A percentile compares a stretch with the other conserved stretches of the same genome.
phyloP scores from a whole-genome alignment of 148 eudicot species.

The Cornus suecica region DNA sequence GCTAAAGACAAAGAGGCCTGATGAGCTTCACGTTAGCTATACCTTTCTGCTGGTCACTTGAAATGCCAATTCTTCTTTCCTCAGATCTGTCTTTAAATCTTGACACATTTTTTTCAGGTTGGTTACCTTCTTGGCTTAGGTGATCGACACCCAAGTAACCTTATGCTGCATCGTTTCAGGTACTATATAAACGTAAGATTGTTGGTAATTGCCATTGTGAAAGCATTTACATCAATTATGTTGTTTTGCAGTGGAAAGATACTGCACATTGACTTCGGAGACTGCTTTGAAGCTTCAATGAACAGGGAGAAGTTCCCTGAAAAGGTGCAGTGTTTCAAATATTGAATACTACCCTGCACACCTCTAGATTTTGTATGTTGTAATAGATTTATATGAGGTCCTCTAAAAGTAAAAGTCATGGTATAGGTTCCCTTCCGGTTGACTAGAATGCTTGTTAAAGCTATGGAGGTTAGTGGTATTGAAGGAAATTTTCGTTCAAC shows the following conservation, averaged over 20 bases:
- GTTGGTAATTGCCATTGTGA: slow-evolving; percentile 2
- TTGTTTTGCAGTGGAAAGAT: slow-evolving; percentile 81
- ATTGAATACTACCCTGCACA: background rate
- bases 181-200: slow-evolving; percentile 26
- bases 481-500: slow-evolving; percentile 98
- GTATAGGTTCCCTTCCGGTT: slow-evolving; percentile 93
- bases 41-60: background rate
- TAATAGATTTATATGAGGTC: background rate
- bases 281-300: slow-evolving; percentile 99
- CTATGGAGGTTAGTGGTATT: slow-evolving; percentile 99
- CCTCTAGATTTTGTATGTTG: background rate
- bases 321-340: slow-evolving; percentile 43
- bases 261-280: slow-evolving; percentile 97
- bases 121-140: slow-evolving; percentile 99
- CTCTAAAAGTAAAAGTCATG: slow-evolving; percentile 13
- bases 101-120: slow-evolving; percentile 51
- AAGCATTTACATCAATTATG: background rate
- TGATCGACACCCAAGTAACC: slow-evolving; percentile 99
- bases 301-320: slow-evolving; percentile 98
- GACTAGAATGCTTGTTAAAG: slow-evolving; percentile 99
- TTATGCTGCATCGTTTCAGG: slow-evolving; percentile 98
- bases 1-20: background rate
- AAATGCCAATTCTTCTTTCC: background rate
- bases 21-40: background rate
- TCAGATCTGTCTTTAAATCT: background rate